Percentiles rank a stretch among this genome's conserved stretches.
phyloP scores from a whole-genome alignment of 176 grass and related monocot species.

The Juncus effusus region DNA sequence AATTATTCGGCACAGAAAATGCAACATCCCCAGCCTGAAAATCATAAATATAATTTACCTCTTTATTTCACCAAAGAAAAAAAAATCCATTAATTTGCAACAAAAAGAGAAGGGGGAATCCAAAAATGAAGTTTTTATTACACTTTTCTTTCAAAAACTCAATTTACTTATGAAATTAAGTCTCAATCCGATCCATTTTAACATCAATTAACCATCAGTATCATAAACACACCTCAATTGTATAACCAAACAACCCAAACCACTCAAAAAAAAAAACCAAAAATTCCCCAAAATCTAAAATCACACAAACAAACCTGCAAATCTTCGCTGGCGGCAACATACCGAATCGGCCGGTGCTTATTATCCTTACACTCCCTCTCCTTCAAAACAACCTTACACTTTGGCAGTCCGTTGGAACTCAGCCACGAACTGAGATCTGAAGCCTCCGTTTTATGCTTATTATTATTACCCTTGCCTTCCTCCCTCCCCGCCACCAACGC shows the following conservation, averaged over 20 bases:
- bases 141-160: no score
- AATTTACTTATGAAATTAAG: not conserved
- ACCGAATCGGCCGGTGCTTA: conserved; percentile 57
- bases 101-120: no score
- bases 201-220: conserved; percentile 9
- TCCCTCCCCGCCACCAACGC: conserved; percentile 35
- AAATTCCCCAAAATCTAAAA: not conserved
- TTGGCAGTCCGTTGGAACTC: conserved; percentile 45
- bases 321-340: conserved; percentile 59
- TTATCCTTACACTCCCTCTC: conserved; percentile 61
- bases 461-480: conserved; percentile 21
- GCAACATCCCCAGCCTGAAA: conserved; percentile 78
- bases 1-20: conserved; percentile 77
- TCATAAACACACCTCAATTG: conserved; percentile 6
- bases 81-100: not conserved
- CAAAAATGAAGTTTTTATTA: no score
- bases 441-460: conserved; percentile 26
- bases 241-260: not conserved
- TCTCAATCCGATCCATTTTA: conserved; percentile 9
- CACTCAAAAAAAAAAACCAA: not conserved
- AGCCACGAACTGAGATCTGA: conserved; percentile 69
- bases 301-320: conserved; percentile 44
- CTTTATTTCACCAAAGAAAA: not conserved
- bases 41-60: not conserved
- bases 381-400: conserved; percentile 57